Percentiles rank a stretch among this genome's conserved stretches.
These are phyloP conservation scores for Adenanthera pavonina DNA, from an alignment of 306 rosid species.

Conservation along the genomic window DNA sequence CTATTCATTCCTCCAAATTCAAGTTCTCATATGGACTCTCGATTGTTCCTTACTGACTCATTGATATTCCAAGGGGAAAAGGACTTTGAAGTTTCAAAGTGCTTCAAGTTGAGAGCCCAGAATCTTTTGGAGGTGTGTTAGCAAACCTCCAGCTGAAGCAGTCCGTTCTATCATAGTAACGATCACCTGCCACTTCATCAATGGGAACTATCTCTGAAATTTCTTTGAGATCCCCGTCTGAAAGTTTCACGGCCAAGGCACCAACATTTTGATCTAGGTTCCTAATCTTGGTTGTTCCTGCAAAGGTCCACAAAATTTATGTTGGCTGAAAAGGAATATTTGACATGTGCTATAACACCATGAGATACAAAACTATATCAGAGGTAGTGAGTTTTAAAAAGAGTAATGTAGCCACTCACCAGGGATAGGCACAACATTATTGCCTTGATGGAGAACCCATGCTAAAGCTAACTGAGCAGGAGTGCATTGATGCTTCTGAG, in stretches of 20 bases:
- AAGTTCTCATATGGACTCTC: neutral
- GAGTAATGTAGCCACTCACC: conserved; percentile 29
- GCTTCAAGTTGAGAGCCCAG: neutral
- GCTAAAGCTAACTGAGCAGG: conserved; percentile 73
- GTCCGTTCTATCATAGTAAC: too few relatives aligned
- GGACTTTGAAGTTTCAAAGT: too few relatives aligned
- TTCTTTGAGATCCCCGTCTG: neutral
- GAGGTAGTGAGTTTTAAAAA: neutral
- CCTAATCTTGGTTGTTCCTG: conserved; percentile 5
- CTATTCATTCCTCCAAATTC: neutral
- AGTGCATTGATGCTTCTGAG: conserved; percentile 53
- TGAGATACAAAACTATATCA: neutral
- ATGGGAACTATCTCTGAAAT: neutral
- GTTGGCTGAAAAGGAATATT: neutral
- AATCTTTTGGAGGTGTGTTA: neutral
- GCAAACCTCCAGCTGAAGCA: neutral
- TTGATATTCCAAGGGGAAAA: neutral
- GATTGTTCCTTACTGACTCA: neutral
- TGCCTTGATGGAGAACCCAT: conserved; percentile 75
- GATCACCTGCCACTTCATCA: neutral
- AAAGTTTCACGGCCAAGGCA: neutral
- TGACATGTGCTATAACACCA: neutral
- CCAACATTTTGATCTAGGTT: conserved; percentile 1
- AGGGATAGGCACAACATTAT: conserved; percentile 61
- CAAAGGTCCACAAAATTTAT: neutral